These are phyloP conservation scores for Neurospora sp. DNA, from an alignment of 495 filamentous ascomycete genomes.

Conservation along the genomic window DNA sequence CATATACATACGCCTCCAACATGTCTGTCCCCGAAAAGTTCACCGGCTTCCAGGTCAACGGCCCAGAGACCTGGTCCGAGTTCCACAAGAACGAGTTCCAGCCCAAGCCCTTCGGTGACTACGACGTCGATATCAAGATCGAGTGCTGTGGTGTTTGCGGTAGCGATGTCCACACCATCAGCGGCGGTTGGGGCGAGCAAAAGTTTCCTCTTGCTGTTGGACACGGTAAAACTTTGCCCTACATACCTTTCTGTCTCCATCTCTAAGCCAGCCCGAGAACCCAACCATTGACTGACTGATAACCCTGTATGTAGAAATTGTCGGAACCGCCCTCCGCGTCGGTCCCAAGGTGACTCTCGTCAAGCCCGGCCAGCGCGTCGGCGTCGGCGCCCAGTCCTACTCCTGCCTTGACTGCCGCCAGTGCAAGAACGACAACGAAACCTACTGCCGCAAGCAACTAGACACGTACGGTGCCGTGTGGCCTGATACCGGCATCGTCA, in stretches of 20 bases:
- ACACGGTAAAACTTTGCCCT: constrained; percentile 26
- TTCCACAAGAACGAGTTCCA: constrained; percentile 48
- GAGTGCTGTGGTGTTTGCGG: constrained; percentile 47
- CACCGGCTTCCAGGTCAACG: constrained; percentile 46
- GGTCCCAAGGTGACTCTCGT: constrained; percentile 44
- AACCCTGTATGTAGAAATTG: constrained; percentile 23
- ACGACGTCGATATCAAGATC: constrained; percentile 49
- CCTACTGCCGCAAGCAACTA: constrained; percentile 44
- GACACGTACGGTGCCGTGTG: constrained; percentile 47
- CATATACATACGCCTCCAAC: neutral
- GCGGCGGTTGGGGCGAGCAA: constrained; percentile 44
- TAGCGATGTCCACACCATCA: constrained; percentile 48
- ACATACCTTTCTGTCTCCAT: neutral
- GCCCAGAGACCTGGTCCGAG: constrained; percentile 38
- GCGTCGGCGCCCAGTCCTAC: constrained; percentile 46
- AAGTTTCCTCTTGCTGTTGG: constrained; percentile 44
- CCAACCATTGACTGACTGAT: neutral
- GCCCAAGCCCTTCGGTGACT: constrained; percentile 48
- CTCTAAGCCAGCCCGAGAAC: neutral
- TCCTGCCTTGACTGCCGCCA: constrained; percentile 46
- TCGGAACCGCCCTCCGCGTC: constrained; percentile 41
- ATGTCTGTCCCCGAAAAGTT: constrained; percentile 32
- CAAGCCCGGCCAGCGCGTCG: constrained; percentile 45
- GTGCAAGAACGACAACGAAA: constrained; percentile 51
- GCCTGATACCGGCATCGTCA: constrained; percentile 42